Evolutionary conservation across 208 protist species (phyloP), one percentile per base, ranked within the genome.

Genomic region (Porcisia deanei): DNA sequence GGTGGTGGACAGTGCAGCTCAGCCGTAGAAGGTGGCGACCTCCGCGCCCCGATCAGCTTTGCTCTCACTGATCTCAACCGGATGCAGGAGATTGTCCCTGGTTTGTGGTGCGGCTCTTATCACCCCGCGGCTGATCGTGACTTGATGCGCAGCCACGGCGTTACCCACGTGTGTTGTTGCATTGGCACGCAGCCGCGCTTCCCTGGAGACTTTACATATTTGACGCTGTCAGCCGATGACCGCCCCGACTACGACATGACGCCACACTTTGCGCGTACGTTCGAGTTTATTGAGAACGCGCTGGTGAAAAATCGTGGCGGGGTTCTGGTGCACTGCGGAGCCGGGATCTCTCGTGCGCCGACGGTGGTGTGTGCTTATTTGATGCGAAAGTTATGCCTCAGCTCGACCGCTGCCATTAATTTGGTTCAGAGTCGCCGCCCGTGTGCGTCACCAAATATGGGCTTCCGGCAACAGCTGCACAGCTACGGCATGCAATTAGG

Each of bases 261-360:
- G 25, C 75, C 54, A 3, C 84, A 88, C 79, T 93, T 97, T 60
- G 71, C 52, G 8, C 76, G 72, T 25, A 90, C 89, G 6, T 93
- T 88, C 71, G 82, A 89, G 39, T 97, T 95, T 77, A 94, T 95
- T 63, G 88, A 94, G 63, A 83, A 83, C 5, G 89, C 88, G 41
- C 53, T 92, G 16, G 82, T 88, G 18, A 75, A 78, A 53, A 52
- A 60, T n/a, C 80, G 82, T 49, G 87, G 84, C 9, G 84, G 66
- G 0, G 89, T 97, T 25, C 80, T 94, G 8, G 89, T 97, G 63
- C 93, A 97, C 73, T 97, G 93, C 68, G 93, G 91, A 0, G 91
- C 89, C 4, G 93, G 91, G 57, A 97, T 97, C 69, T 95, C 91
- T 1, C 87, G 93, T 43, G 91, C 89, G 7, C 89, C 93, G 34